Base-by-base conservation (phyloP, 768 basidiomycete species). In the Lactarius indigo region DNA sequence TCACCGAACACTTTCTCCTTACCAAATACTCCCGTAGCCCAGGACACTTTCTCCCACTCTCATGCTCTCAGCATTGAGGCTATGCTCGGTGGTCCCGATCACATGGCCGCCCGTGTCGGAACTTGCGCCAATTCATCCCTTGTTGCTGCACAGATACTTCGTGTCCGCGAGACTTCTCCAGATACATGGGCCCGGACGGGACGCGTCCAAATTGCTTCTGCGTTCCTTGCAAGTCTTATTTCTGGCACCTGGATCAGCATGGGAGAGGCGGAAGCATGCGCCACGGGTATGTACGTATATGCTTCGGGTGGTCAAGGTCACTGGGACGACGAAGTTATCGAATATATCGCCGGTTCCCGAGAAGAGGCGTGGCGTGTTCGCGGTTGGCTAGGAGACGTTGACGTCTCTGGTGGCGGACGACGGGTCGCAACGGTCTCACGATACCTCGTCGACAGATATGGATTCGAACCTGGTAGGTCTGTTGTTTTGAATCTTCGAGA, bases 331-430 rank as follows among this genome's bases (percentile, higher is more conserved):
- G 84, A 80, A 7, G 84, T 91, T 18, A 77, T 93, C 61, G 90
- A 92, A 71, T 87, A 92, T 64, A 84, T 94, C 26, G 90, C 88
- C 44, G 90, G 92, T 0, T 87, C 84, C 65, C 77, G 85, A 60
- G 90, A 92, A 68, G 91, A 91, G 71, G 90, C 86, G 2, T 78
- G 86, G 70, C 79, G 87, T 55, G 87, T 94, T 54, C 82, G 88
- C 70, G 84, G 84, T 4, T 91, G 91, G 90, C 78, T 94, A 7
- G 92, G 92, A n/a, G 90, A 91, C 37, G 92, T 92, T 12, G 90
- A 92, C 71, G 73, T 82, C 39, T 84, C 84, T 13, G 86, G 87
- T 54, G 89, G 86, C 15, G 84, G 85, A 23, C 79, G 86, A 66
- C 83, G 86, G 55, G 78, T 83, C 2, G 90, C 89, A 8, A 86